phyloP scores from a whole-genome alignment of 83 land plant genomes.

The Picea mariana region DNA sequence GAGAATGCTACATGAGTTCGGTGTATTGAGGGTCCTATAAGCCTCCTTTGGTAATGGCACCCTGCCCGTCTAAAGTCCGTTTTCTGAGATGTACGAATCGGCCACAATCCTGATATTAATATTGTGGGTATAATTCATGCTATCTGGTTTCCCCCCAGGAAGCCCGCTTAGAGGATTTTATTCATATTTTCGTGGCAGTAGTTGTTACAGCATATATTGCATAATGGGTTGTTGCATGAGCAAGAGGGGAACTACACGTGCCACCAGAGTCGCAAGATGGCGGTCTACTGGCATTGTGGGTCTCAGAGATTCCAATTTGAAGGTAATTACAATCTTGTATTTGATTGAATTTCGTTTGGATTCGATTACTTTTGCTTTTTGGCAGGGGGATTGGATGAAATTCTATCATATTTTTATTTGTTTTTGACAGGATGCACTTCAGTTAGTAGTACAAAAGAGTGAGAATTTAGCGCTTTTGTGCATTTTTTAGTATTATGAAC shows the following conservation, averaged over 20 bases:
- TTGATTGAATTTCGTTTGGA: neutral
- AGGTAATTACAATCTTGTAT: constrained; percentile 18
- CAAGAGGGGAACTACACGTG: constrained; percentile 22
- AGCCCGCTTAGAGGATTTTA: neutral
- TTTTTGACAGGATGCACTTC: too few species aligned
- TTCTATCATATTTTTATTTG: too few species aligned
- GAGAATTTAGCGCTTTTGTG: neutral
- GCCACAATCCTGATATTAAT: neutral
- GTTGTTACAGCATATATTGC: neutral
- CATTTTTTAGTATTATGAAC: neutral
- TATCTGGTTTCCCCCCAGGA: neutral
- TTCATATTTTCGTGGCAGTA: too few species aligned
- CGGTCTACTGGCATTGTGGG: constrained; percentile 43
- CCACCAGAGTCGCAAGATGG: constrained; percentile 36
- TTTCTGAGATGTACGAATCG: neutral
- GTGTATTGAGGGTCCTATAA: neutral
- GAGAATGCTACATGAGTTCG: neutral
- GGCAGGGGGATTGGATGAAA: too few species aligned
- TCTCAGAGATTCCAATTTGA: constrained; percentile 38
- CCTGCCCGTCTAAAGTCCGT: neutral
- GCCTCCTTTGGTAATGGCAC: neutral
- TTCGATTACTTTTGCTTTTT: too few species aligned
- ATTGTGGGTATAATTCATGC: neutral
- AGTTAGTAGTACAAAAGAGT: too few species aligned
- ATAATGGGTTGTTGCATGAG: constrained; percentile 46